Evolutionary conservation across 805 yeast genomes (phyloP).

Genomic region (Yamadazyma scolyti): DNA sequence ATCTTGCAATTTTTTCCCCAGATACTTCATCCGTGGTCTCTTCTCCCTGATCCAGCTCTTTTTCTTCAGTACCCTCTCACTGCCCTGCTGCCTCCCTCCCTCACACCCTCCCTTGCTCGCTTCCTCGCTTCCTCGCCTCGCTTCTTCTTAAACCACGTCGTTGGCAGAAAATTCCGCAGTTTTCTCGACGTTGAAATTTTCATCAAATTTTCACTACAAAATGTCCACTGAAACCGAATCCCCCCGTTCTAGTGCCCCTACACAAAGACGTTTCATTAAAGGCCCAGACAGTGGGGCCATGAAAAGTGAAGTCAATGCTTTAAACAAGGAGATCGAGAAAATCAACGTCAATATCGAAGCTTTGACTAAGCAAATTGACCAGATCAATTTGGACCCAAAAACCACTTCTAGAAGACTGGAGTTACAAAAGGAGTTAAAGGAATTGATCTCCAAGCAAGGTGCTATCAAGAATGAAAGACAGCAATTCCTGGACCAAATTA

Average conservation of each 20-base stretch:
- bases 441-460: constrained; percentile 43
- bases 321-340: constrained; percentile 60
- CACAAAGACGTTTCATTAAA: constrained; percentile 55
- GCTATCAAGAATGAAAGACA: constrained; percentile 46
- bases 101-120: no score
- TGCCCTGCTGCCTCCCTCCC: no score
- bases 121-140: no score
- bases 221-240: constrained; percentile 7
- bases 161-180: no score
- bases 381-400: constrained; percentile 28
- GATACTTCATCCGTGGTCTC: no score
- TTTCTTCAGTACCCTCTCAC: no score
- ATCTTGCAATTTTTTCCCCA: no score
- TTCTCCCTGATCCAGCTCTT: no score
- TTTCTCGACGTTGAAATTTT: no score
- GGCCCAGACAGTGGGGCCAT: constrained; percentile 69
- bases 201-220: neutral
- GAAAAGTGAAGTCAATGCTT: constrained; percentile 53
- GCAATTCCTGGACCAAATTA: constrained; percentile 66
- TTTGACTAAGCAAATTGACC: constrained; percentile 52
- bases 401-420: constrained; percentile 27
- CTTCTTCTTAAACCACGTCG: no score
- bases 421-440: constrained; percentile 35
- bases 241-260: constrained; percentile 13
- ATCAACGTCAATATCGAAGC: constrained; percentile 53